Evolutionary conservation across 179 eudicot genomes (phyloP), one percentile per base, ranked within the genome.

Genomic region (Spergularia azorica): DNA sequence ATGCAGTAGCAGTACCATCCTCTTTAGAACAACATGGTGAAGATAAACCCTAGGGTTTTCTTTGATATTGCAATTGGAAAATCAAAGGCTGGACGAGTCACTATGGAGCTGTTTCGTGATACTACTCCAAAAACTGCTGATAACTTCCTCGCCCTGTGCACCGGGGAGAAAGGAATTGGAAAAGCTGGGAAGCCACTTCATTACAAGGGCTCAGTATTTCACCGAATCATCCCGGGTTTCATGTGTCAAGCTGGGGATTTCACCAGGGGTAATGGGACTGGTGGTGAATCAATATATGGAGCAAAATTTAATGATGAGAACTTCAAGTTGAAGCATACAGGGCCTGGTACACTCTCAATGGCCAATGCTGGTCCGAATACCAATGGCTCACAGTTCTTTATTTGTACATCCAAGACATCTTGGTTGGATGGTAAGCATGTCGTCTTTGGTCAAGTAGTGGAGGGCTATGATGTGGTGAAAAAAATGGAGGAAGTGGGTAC

Each of bases 201-300:
- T 63, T 89, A 83, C 77, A 89, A 89, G 70, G 92, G 89, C n/a
- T 89, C 92, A 0, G 43, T 71, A 9, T 88, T 89, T 21, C 93
- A 89, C 80, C 82, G 91, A 48, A 86, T 89, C 18, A 89, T 89
- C 39, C 93, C 93, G 6, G 50, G 41, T 59, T 89, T 88, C 80
- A 89, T 89, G 93, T 88, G 93, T 77, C 93, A 89, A 73, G 93
- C 89, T 46, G 91, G 93, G 26, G 93, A 89, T 76, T 88, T 89
- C 85, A 89, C 91, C 21, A 66, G 50, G 71, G 93, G 91, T 5
- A 88, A 89, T 20, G 93, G 93, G 15, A 89, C 90, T 0, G 93
- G 93, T 32, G 93, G 93, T n/a, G 93, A 89, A 75, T 89, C 93
- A 4, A 89, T 89, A 38, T 89, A 89, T 50, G 93, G 93, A 0